Evolutionary conservation across 176 grass and related monocot species (phyloP).

Genomic region (Themeda triandra): DNA sequence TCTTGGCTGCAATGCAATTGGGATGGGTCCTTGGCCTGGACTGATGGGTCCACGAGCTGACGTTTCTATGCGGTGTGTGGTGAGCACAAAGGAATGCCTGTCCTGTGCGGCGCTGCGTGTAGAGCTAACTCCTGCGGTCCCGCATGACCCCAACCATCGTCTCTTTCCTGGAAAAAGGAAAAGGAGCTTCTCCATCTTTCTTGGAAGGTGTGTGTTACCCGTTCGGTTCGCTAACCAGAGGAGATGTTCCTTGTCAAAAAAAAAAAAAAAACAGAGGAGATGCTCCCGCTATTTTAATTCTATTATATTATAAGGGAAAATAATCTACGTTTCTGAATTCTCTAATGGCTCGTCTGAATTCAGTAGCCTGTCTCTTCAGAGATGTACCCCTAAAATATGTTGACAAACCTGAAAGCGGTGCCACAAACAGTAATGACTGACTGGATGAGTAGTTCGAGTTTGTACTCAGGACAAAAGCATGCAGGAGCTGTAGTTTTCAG

Average conservation of each 20-base stretch:
- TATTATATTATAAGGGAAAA: neutral
- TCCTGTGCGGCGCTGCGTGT: neutral
- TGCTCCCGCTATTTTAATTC: neutral
- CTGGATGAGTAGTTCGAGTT: neutral
- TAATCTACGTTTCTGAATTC: neutral
- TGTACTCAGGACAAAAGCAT: neutral
- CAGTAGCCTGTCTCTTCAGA: neutral
- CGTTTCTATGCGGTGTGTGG: constrained; percentile 32
- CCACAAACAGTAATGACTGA: neutral
- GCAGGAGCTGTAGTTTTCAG: neutral
- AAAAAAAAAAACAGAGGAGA: too few relatives aligned
- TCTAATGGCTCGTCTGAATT: neutral
- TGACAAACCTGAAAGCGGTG: neutral
- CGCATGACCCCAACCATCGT: neutral
- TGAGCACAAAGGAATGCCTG: neutral
- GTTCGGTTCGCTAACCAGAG: neutral
- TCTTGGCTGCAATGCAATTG: neutral
- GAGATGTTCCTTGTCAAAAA: neutral
- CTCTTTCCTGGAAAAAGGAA: constrained; percentile 26
- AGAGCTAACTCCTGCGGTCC: neutral
- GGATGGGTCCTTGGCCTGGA: neutral
- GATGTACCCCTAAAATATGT: neutral
- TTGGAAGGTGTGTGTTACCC: neutral
- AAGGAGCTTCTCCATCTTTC: neutral
- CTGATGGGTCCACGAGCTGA: constrained; percentile 25